Evolutionary conservation across 2,329 filamentous ascomycete genomes (phyloP).

Genomic region (Neonectria neomacrospora): DNA sequence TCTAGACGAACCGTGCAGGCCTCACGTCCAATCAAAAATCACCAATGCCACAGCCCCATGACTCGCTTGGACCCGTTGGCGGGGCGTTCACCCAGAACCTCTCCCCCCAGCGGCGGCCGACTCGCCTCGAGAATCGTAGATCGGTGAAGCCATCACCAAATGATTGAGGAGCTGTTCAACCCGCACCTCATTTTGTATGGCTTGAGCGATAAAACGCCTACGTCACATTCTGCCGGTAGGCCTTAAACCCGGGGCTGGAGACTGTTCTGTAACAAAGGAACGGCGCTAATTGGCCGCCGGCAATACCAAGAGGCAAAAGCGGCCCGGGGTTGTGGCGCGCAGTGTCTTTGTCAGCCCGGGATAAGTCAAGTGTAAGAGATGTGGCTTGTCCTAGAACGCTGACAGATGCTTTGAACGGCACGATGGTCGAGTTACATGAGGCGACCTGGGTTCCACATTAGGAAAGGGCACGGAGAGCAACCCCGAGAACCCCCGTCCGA

Average conservation of each 20-base stretch:
- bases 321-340: conserved; percentile 22
- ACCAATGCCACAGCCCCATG: conserved; percentile 40
- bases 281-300: conserved; percentile 20
- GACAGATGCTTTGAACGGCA: conserved; percentile 25
- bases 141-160: conserved; percentile 44
- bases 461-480: conserved; percentile 15
- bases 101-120: conserved; percentile 17
- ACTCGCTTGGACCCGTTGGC: conserved; percentile 43
- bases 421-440: conserved; percentile 16
- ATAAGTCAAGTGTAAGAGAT: conserved; percentile 17
- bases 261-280: conserved; percentile 33
- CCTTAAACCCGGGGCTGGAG: conserved; percentile 28
- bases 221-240: conserved; percentile 36
- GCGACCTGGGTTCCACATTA: conserved; percentile 8
- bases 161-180: conserved; percentile 32
- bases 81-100: conserved; percentile 36
- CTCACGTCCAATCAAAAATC: conserved; percentile 38
- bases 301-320: conserved; percentile 9
- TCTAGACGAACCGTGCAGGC: conserved; percentile 43
- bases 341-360: conserved; percentile 23
- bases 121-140: conserved; percentile 21
- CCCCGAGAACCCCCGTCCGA: conserved; percentile 33
- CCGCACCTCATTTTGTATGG: conserved; percentile 20
- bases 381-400: conserved; percentile 23
- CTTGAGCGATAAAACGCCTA: conserved; percentile 33